Percentiles rank a stretch among this genome's conserved stretches.
Conservation (phyloP, 1,284 basidiomycete species). For the Gymnopus androsaceus region DNA sequence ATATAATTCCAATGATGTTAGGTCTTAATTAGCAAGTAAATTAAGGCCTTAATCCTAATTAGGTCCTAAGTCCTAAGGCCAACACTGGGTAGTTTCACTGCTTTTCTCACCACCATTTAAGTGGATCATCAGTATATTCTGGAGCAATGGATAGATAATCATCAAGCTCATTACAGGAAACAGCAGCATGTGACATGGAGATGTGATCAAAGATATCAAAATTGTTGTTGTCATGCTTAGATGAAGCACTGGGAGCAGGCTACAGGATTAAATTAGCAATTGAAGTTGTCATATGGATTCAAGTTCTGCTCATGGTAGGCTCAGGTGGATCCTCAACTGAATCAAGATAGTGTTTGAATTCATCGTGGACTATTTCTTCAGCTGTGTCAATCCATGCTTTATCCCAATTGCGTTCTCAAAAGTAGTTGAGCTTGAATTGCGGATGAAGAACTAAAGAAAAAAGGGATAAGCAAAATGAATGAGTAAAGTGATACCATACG, state of each 20-base stretch:
- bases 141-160: neutral
- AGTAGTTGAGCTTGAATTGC: slow-evolving; percentile 30
- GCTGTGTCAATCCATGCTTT: slow-evolving; percentile 26
- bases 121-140: neutral
- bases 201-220: neutral
- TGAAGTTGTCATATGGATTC: too few species aligned
- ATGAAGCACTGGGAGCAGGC: too few species aligned
- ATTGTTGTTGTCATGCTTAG: too few species aligned
- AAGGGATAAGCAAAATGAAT: neutral
- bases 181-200: neutral
- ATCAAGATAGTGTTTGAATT: too few species aligned
- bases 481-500: neutral
- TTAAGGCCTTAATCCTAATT: too few species aligned
- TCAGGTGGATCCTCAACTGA: too few species aligned
- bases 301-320: too few species aligned
- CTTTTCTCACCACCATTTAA: neutral
- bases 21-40: too few species aligned
- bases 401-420: slow-evolving; percentile 26
- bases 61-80: too few species aligned
- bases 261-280: too few species aligned
- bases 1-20: too few species aligned
- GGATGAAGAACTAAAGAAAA: neutral
- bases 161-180: neutral
- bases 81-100: too few species aligned
- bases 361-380: slow-evolving; percentile 10